Evolutionary conservation across 257 asterid species (phyloP).

Genomic region (Apocynum venetum): DNA sequence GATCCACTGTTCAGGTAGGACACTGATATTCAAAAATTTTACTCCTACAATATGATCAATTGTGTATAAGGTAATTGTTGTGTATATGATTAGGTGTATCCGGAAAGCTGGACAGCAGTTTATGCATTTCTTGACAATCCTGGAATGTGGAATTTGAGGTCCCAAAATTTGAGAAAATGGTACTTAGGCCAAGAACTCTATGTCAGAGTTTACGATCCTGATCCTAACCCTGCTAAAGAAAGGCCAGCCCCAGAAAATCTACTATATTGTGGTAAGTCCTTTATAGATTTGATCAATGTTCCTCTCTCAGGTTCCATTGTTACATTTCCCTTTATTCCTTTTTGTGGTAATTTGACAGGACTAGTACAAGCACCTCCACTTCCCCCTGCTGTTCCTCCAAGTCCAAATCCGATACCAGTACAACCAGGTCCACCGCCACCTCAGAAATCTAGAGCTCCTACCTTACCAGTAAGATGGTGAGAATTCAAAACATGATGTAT

Average conservation of each 20-base stretch:
- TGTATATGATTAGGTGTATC: constrained; percentile 42
- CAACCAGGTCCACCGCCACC: constrained; percentile 19
- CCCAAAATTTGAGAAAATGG: constrained; percentile 52
- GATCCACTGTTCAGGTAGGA: constrained; percentile 59
- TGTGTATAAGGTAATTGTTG: not conserved
- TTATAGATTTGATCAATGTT: too few relatives aligned
- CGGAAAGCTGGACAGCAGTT: constrained; percentile 66
- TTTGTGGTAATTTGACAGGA: constrained; percentile 21
- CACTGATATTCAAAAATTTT: too few relatives aligned
- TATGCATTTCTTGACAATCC: constrained; percentile 64
- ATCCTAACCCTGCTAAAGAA: constrained; percentile 56
- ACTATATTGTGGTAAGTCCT: constrained; percentile 53
- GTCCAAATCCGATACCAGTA: constrained; percentile 17
- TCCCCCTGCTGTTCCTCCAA: constrained; percentile 26
- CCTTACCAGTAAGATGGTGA: constrained; percentile 28
- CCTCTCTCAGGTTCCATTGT: not conserved
- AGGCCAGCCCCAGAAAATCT: constrained; percentile 43
- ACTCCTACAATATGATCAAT: too few relatives aligned
- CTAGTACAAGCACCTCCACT: constrained; percentile 31
- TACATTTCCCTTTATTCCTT: too few relatives aligned
- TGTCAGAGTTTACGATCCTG: constrained; percentile 59
- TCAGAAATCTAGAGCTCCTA: constrained; percentile 24
- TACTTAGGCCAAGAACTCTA: constrained; percentile 73
- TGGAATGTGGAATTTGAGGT: constrained; percentile 90
- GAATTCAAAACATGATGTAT: not conserved